Evolutionary conservation across 495 filamentous ascomycete genomes (phyloP).

Genomic region (Thermothielavioides terrestris): DNA sequence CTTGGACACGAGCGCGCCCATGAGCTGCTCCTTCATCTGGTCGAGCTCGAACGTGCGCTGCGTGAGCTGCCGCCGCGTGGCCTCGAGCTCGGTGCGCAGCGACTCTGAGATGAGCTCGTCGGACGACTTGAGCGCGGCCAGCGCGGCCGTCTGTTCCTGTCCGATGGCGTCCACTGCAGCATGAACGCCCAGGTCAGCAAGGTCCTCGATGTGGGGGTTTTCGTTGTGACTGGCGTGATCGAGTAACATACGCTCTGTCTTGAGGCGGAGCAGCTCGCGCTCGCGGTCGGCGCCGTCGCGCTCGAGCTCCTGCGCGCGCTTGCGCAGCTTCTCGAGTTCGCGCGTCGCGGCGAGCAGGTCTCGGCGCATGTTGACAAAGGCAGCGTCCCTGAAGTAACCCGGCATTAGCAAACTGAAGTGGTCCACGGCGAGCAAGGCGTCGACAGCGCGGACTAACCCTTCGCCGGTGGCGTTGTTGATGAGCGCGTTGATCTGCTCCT

Average conservation of each 20-base stretch:
- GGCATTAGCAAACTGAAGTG: constrained; percentile 27
- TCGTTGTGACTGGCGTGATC: background rate
- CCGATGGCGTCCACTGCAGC: constrained; percentile 39
- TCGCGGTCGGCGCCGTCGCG: constrained; percentile 35
- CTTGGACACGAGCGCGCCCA: constrained; percentile 44
- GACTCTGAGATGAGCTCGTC: constrained; percentile 45
- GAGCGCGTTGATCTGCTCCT: constrained; percentile 43
- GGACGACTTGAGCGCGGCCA: constrained; percentile 45
- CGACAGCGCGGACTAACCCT: constrained; percentile 37
- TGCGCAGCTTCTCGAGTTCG: constrained; percentile 30
- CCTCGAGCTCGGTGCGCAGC: constrained; percentile 42
- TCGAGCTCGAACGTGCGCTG: constrained; percentile 38
- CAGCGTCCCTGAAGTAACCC: constrained; percentile 32
- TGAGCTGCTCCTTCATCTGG: constrained; percentile 42
- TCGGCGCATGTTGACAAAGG: constrained; percentile 30
- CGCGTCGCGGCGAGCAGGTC: constrained; percentile 24
- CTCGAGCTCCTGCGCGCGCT: constrained; percentile 36
- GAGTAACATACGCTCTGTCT: constrained; percentile 29
- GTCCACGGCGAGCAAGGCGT: constrained; percentile 16
- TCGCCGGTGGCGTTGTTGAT: constrained; percentile 37
- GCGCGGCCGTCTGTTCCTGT: constrained; percentile 36
- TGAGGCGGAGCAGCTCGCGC: constrained; percentile 36
- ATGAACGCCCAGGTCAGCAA: constrained; percentile 7
- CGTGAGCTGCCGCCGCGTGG: constrained; percentile 35
- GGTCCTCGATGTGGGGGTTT: background rate